Conservation (phyloP, 169 alveolate genomes). For the Fabrea salina region DNA sequence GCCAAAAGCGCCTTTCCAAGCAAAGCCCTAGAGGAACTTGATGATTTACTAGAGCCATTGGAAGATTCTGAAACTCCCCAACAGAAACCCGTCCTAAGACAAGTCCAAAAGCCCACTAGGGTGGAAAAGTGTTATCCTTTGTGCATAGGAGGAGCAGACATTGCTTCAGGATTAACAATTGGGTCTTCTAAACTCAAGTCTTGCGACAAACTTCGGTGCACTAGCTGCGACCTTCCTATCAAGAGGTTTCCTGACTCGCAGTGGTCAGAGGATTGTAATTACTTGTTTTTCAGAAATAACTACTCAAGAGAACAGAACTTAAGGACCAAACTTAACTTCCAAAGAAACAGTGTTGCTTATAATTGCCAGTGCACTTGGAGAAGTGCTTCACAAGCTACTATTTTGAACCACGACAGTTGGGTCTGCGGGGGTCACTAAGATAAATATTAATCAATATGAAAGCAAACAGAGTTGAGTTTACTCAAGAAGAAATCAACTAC, state of each 20-base stretch:
- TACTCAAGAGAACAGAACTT: not conserved
- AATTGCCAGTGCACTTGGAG: constrained; percentile 21
- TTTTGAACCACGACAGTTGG: not conserved
- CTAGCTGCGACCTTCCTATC: constrained; percentile 8
- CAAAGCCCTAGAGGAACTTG: not conserved
- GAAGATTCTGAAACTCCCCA: not conserved
- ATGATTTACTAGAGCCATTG: not conserved
- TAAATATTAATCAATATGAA: no score
- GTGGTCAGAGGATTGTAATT: not conserved
- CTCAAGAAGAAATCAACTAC: no score
- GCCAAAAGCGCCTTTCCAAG: not conserved
- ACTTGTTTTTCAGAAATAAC: constrained; percentile 24
- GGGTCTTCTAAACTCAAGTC: not conserved
- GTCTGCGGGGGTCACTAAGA: constrained; percentile 20
- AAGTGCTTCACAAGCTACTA: not conserved
- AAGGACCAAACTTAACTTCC: not conserved
- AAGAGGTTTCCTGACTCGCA: not conserved
- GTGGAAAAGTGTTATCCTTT: constrained; percentile 9
- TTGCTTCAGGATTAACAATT: not conserved
- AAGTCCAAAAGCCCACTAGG: not conserved
- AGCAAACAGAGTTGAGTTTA: no score
- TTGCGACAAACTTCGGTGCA: constrained; percentile 21
- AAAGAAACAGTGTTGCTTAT: not conserved
- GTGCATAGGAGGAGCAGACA: not conserved
- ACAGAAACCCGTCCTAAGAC: not conserved